Base-by-base conservation (phyloP, 345 rosid genomes). In the Acer saccharum region DNA sequence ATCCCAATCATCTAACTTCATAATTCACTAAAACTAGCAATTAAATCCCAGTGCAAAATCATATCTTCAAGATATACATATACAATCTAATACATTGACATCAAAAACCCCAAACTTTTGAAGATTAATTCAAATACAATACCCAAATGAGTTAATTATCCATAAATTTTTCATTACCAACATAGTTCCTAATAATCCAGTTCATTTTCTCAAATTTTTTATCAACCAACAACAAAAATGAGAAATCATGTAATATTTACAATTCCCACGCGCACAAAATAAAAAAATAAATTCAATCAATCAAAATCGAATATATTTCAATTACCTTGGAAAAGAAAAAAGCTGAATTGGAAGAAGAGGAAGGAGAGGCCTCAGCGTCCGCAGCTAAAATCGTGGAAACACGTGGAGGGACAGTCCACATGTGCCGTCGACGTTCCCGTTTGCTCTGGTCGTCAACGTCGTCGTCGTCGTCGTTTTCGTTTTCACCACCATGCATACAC, bases 291-390 rank as follows among this genome's bases (percentile, higher is more conserved):
- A 60, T n/a, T 21, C 7, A 60, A 21, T 21, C 64, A 57, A 16
- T 21, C 64, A 57, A 16, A 57, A 17, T 16, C 20, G 21, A 57
- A 57, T 57, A 5, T 21, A 17, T 16, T 14, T 14, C 21, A 14
- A 21, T 39, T 81, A 94, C 98, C 98, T 93, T 91, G 81, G 11
- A 83, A 66, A 90, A 91, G 11, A 75, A 93, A 84, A 81, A 80
- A 80, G 82, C 41, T 16, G 87, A 80, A 82, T 88, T 86, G 11
- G 86, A 71, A 48, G 84, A 79, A 14, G 88, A 81, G 65, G 62
- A 20, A 17, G 62, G 62, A 57, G 62, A 57, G 8, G 25, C 23
- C 10, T 50, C 81, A 81, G 76, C 88, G 60, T 17, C 50, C 25
- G 77, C 68, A 74, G 69, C 71, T 74, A 74, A 74, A 81, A 75